A percentile compares a stretch with the other conserved stretches of the same genome.
phyloP scores from a whole-genome alignment of 2,329 filamentous ascomycete species.

The Penicillium decumbens region DNA sequence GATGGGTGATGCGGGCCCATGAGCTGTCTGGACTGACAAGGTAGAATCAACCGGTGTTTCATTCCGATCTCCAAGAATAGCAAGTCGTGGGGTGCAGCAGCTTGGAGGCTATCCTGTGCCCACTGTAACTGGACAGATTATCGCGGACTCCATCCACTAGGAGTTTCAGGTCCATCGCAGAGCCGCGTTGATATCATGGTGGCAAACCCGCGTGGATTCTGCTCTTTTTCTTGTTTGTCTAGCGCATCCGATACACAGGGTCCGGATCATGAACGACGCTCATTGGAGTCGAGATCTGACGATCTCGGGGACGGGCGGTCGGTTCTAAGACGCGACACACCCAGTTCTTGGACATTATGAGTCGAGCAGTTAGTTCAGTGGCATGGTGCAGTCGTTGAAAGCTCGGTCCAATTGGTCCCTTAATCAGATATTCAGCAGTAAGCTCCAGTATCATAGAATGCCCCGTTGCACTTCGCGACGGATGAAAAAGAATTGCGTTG shows the following conservation, averaged over 20 bases:
- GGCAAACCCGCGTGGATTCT: conserved; percentile 3
- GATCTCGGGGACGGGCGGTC: neutral
- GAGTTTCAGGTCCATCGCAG: conserved; percentile 12
- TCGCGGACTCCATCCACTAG: conserved; percentile 13
- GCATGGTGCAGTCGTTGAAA: neutral
- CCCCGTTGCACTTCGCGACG: neutral
- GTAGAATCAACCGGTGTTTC: conserved; percentile 7
- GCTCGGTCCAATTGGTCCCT: neutral
- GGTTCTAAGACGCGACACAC: neutral
- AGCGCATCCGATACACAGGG: neutral
- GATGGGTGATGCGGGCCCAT: neutral
- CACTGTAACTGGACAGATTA: conserved; percentile 10
- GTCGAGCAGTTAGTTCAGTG: neutral
- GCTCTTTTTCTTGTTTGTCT: neutral
- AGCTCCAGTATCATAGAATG: neutral
- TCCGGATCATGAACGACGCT: neutral
- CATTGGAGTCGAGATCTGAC: neutral
- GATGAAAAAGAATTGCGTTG: neutral
- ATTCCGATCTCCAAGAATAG: conserved; percentile 11
- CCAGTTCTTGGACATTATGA: neutral
- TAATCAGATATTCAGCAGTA: neutral
- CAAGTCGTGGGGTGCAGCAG: conserved; percentile 17
- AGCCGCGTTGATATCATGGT: conserved; percentile 11
- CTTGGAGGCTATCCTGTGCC: neutral
- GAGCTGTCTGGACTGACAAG: neutral